These are phyloP conservation scores for Leishmania mexicana DNA, from an alignment of 208 protist species.

Conservation along the genomic window DNA sequence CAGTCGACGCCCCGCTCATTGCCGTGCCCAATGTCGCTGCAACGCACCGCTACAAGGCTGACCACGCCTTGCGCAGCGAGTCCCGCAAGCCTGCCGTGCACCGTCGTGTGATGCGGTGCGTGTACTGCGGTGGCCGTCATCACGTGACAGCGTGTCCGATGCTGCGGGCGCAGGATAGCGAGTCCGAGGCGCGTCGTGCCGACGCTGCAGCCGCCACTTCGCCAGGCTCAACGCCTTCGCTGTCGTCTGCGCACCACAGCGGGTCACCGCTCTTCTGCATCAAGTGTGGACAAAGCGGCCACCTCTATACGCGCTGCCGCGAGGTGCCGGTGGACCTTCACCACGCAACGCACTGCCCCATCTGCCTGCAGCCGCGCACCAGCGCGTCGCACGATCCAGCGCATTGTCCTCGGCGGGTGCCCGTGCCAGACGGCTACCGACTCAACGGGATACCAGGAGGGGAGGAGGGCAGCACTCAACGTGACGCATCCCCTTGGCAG, in stretches of 20 bases:
- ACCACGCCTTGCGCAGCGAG: slow-evolving; percentile 47
- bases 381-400: slow-evolving; percentile 38
- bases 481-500: too few relatives aligned
- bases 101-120: slow-evolving; percentile 65
- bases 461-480: neutral
- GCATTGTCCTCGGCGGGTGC: slow-evolving; percentile 57
- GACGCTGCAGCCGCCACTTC: neutral
- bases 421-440: slow-evolving; percentile 43
- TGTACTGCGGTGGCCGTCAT: slow-evolving; percentile 80
- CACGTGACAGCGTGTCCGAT: slow-evolving; percentile 77
- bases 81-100: slow-evolving; percentile 57
- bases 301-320: slow-evolving; percentile 55
- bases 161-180: slow-evolving; percentile 23
- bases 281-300: slow-evolving; percentile 57
- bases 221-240: neutral
- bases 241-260: neutral
- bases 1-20: slow-evolving; percentile 19
- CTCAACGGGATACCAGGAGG: slow-evolving; percentile 34
- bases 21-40: slow-evolving; percentile 56
- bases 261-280: slow-evolving; percentile 59
- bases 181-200: neutral
- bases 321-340: slow-evolving; percentile 39
- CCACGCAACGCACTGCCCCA: slow-evolving; percentile 55
- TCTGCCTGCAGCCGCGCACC: slow-evolving; percentile 40
- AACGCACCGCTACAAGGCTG: slow-evolving; percentile 45